Base-by-base conservation (phyloP, 176 grass and related monocot species). In the Tillandsia leiboldiana region DNA sequence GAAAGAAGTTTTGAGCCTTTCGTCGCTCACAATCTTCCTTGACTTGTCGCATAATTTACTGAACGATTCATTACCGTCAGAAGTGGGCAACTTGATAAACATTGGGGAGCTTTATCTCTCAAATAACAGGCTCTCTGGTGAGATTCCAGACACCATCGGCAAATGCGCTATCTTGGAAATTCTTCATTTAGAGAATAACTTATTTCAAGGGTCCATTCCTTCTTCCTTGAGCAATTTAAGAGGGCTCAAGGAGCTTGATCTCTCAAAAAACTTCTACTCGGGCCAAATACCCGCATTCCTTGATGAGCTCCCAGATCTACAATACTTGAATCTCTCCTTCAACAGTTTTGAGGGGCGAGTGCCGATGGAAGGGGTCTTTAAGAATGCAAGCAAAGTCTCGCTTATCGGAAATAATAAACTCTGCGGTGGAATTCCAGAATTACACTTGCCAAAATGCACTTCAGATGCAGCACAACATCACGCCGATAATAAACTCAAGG, bases 301-400 rank as follows among this genome's bases (percentile, higher is more conserved):
- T 11, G 49, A 15, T 6, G 20, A 24, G 1, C 29, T 72, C 1
- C 54, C 54, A 1, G 10, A 26, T 12, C 49, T 72, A 15, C 11
- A 47, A 42, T 52, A 28, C 66, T 2, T 75, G 26, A 66, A 75
- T 58, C 22, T 80, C 10, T 83, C 81, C 1, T 26, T 83, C 66
- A 83, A 80, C 71, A 74, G 66, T 57, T 77, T 83, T 26, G 50
- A 83, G 2, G 80, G 84, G 3, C 71, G 79, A 76, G 47, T 87
- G 49, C 80, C 84, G 75, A 71, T 23, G 15, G 10, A 49, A 1
- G 84, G 84, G 15, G 11, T 87, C 14, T 87, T 87, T 58, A 75
- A 14, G 63, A 87, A 87, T 48, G 23, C 49, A 0, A 75, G 69
- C 9, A 50, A 54, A 18, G 17, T 82, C 53, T 73, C 51, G 2